Base-by-base conservation (phyloP, 108 stramenopile genomes). In the Conticribra weissflogii region DNA sequence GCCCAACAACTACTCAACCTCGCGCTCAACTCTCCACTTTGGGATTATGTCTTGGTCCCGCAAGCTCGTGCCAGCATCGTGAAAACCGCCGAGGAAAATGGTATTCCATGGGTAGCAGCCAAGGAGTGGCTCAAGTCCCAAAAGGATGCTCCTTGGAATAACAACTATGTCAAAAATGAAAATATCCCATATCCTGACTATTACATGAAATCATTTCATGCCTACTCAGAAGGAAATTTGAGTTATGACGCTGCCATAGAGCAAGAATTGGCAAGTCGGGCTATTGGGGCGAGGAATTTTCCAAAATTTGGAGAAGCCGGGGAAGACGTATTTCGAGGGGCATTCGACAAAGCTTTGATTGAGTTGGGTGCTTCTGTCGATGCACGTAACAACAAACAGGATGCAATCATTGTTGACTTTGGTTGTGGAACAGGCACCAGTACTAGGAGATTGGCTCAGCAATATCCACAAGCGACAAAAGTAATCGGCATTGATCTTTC, bases 361-460 rank as follows among this genome's bases (percentile, higher is more conserved):
- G 56, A 79, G 57, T 70, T 82, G 21, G 85, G 89, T 18, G 89
- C 83, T 32, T n/a, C 23, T 4, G 64, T 84, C 24, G 68, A 68
- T 24, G 41, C 64, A 19, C 30, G 36, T 45, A 59, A 59, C n/a
- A 54, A 52, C 22, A 50, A 63, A 0, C 25, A 46, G 1, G 61
- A 73, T 44, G 32, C 28, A 41, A 65, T 63, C 5, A 81, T 91
- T 63, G 56, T 88, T 9, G 92, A 93, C 49, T 57, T 93, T 17
- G 92, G 92, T 24, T 88, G 85, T 63, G 92, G 89, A 1, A 90
- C 92, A 12, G 92, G 92, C 3, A 85, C 85, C 27, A 86, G 86
- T 45, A 93, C 89, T 31, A 65, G 92, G 18, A 60, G 87, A 31
- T 68, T 90, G 52, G 88, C 87, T 3, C 57, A 53, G 12, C 77